A percentile compares a stretch with the other conserved stretches of the same genome.
These are phyloP conservation scores for Cryptosporidium xiaoi DNA, from an alignment of 169 alveolate species.

Conservation along the genomic window DNA sequence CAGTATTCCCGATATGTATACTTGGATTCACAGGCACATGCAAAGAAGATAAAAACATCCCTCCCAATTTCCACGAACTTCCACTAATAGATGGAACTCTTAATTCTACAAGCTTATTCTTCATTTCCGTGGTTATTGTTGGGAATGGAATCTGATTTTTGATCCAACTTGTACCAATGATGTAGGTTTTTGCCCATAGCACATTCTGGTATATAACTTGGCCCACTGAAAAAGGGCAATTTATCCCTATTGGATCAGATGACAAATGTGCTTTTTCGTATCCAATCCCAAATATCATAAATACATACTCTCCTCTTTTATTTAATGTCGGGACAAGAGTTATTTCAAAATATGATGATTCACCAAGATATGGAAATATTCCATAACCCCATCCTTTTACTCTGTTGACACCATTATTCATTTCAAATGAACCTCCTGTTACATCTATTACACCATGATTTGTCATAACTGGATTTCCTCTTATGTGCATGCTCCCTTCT, in stretches of 20 bases:
- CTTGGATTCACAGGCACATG: slow-evolving; percentile 51
- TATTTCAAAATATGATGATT: slow-evolving; percentile 59
- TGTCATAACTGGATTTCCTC: slow-evolving; percentile 60
- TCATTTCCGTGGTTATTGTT: neutral
- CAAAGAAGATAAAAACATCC: slow-evolving; percentile 62
- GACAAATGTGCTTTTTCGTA: slow-evolving; percentile 47
- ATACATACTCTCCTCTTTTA: slow-evolving; percentile 26
- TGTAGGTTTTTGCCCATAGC: slow-evolving; percentile 41
- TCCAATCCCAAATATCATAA: slow-evolving; percentile 55
- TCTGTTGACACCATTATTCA: slow-evolving; percentile 15
- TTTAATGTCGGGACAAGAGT: slow-evolving; percentile 61
- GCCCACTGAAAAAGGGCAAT: slow-evolving; percentile 64
- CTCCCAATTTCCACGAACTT: slow-evolving; percentile 63
- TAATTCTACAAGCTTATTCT: slow-evolving; percentile 11
- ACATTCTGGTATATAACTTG: slow-evolving; percentile 46
- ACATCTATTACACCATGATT: slow-evolving; percentile 57
- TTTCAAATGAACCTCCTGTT: slow-evolving; percentile 64
- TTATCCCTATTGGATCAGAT: slow-evolving; percentile 57
- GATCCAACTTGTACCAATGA: slow-evolving; percentile 58
- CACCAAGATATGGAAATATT: slow-evolving; percentile 64
- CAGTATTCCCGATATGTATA: slow-evolving; percentile 37
- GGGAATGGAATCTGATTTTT: slow-evolving; percentile 68
- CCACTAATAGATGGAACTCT: slow-evolving; percentile 25
- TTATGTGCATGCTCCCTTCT: slow-evolving; percentile 32
- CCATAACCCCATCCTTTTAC: slow-evolving; percentile 72